Evolutionary conservation across 2,329 filamentous ascomycete species (phyloP), one percentile per base, ranked within the genome.

Genomic region (Colletotrichum navitas): DNA sequence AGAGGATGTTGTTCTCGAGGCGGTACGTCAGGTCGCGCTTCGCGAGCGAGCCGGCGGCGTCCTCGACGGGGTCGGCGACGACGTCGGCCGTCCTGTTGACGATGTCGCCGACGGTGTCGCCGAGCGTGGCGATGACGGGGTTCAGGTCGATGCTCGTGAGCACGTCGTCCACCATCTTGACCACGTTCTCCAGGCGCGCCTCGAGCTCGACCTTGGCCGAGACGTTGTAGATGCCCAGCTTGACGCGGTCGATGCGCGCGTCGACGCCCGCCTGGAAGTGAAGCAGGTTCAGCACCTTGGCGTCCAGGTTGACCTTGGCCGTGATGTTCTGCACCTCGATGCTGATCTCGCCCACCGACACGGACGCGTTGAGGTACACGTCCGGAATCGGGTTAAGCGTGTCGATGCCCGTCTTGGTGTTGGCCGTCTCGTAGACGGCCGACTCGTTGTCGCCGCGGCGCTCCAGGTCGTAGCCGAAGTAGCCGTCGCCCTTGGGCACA

Each of bases 221-320:
- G 67, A 90, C 85, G 72, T 90, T 88, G 76, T 89, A 84, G 76
- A 90, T 90, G 21, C 81, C 81, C 14, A 90, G 82, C 52, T 82
- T 79, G 55, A 91, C 88, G 60, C 85, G 83, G 75, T 89, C 85
- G 80, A 91, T 87, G 62, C 83, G 86, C 3, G 87, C 83, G 76
- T 89, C 86, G 47, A 91, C 88, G 56, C 89, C 89, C 2, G 89
- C 89, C 74, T 86, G 89, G 83, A 91, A 90, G 68, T 85, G 81
- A 55, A 91, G 84, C 55, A 91, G 82, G 72, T 85, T 84, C 51
- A 90, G 82, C 12, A 90, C 88, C 77, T 89, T 85, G 6, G 87
- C 87, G 72, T 89, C 87, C 41, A 90, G 82, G 76, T 89, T 90
- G 78, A 89, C 84, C 76, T 89, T 89, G 63, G 88, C 88, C 1